Conservation (phyloP, 495 filamentous ascomycete species). For the Mycothermus thermophilus region DNA sequence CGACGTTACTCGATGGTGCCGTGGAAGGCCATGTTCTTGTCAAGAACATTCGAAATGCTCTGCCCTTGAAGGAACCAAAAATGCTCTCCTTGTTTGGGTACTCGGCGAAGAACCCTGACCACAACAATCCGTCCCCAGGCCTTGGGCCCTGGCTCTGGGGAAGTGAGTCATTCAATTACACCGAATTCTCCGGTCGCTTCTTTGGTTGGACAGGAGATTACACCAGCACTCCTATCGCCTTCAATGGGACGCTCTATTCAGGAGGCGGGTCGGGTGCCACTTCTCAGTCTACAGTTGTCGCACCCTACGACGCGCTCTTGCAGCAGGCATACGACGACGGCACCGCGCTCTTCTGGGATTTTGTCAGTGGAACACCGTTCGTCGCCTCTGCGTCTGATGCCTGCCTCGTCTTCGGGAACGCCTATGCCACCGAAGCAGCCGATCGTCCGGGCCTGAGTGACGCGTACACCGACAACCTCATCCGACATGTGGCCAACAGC, state of each 20-base stretch:
- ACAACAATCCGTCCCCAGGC: conserved; percentile 20
- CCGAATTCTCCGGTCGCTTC: conserved; percentile 13
- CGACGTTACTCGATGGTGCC: conserved; percentile 31
- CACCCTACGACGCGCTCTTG: conserved; percentile 47
- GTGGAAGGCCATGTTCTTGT: conserved; percentile 46
- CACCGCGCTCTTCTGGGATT: conserved; percentile 39
- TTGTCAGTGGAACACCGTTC: conserved; percentile 21
- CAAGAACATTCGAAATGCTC: conserved; percentile 42
- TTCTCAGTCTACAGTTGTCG: conserved; percentile 37
- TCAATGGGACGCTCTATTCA: conserved; percentile 40
- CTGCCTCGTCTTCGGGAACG: conserved; percentile 52
- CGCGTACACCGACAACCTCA: conserved; percentile 43
- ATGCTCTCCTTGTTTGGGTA: conserved; percentile 40
- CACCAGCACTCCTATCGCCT: conserved; percentile 19
- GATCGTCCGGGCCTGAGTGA: conserved; percentile 30
- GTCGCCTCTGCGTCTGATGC: conserved; percentile 45
- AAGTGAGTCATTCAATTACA: conserved; percentile 14
- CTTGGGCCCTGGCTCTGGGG: conserved; percentile 31
- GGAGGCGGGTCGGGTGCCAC: conserved; percentile 49
- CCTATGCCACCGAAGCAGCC: conserved; percentile 41
- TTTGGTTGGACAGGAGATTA: conserved; percentile 2
- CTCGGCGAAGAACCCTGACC: conserved; percentile 31
- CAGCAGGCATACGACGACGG: conserved; percentile 40
- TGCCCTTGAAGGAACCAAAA: conserved; percentile 40
- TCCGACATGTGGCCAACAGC: conserved; percentile 38